Conservation (phyloP, 1,284 basidiomycete genomes). For the Singerocomus inundabilis region DNA sequence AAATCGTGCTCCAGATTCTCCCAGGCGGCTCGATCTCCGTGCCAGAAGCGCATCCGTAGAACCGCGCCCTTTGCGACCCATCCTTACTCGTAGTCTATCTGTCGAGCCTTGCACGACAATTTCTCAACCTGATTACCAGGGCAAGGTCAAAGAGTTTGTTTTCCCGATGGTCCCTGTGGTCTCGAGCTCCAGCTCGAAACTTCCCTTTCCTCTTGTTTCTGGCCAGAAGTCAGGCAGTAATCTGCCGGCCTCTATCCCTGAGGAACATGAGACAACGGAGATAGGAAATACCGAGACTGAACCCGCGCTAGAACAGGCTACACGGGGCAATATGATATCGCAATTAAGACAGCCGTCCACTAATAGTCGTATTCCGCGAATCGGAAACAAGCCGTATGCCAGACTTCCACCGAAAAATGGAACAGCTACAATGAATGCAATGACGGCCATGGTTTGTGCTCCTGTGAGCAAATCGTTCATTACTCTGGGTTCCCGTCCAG, state of each 20-base stretch:
- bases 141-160: slow-evolving; percentile 18
- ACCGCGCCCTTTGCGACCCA: slow-evolving; percentile 11
- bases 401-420: slow-evolving; percentile 35
- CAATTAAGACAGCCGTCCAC: slow-evolving; percentile 51
- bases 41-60: slow-evolving; percentile 31
- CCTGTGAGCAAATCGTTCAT: slow-evolving; percentile 20
- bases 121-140: slow-evolving; percentile 9
- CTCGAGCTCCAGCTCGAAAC: slow-evolving; percentile 24
- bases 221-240: slow-evolving; percentile 15
- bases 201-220: slow-evolving; percentile 47
- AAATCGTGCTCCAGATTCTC: slow-evolving; percentile 24
- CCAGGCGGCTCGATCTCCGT: slow-evolving; percentile 20
- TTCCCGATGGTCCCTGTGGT: slow-evolving; percentile 21
- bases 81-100: slow-evolving; percentile 30
- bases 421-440: slow-evolving; percentile 2
- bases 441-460: not conserved
- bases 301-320: not conserved
- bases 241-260: slow-evolving; percentile 32
- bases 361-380: slow-evolving; percentile 67
- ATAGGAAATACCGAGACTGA: not conserved
- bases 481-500: not conserved
- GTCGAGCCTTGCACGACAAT: slow-evolving; percentile 24
- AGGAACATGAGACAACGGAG: slow-evolving; percentile 25
- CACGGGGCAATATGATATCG: slow-evolving; percentile 39
- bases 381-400: slow-evolving; percentile 64